phyloP scores from a whole-genome alignment of 2,329 filamentous ascomycete species.

The Aspergillus chevalieri region DNA sequence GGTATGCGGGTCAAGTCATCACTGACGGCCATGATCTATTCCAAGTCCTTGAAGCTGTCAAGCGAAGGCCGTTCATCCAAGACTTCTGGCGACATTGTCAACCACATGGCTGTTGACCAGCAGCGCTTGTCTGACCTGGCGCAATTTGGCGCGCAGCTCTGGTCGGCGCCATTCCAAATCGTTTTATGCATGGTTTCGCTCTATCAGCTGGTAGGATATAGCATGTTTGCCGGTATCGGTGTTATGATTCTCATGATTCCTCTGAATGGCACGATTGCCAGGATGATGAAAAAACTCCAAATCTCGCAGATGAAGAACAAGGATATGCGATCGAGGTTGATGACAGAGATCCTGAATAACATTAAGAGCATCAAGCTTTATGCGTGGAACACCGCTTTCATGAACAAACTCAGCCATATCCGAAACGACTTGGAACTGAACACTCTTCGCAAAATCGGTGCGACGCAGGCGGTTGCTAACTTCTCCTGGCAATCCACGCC shows the following conservation, averaged over 20 bases:
- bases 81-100: constrained; percentile 95
- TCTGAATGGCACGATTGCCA: constrained; percentile 84
- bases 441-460: constrained; percentile 92
- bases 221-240: constrained; percentile 90
- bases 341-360: constrained; percentile 97
- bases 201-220: constrained; percentile 88
- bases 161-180: constrained; percentile 97
- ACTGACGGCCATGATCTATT: constrained; percentile 83
- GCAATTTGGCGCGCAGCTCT: constrained; percentile 90
- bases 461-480: constrained; percentile 86
- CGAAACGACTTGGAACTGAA: constrained; percentile 93
- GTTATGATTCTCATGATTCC: constrained; percentile 98
- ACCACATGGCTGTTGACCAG: constrained; percentile 98
- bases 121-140: constrained; percentile 91
- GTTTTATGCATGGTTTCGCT: constrained; percentile 90
- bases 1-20: constrained; percentile 96
- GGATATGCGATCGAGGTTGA: constrained; percentile 82
- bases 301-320: constrained; percentile 99
- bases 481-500: constrained; percentile 98
- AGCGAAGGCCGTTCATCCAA: constrained; percentile 87
- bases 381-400: constrained; percentile 94
- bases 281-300: constrained; percentile 88
- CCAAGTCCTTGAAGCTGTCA: constrained; percentile 81
- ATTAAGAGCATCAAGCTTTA: constrained; percentile 99
- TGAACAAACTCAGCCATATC: constrained; percentile 93